Base-by-base conservation (phyloP, 495 filamentous ascomycete genomes). In the Penicillium malachiteum region DNA sequence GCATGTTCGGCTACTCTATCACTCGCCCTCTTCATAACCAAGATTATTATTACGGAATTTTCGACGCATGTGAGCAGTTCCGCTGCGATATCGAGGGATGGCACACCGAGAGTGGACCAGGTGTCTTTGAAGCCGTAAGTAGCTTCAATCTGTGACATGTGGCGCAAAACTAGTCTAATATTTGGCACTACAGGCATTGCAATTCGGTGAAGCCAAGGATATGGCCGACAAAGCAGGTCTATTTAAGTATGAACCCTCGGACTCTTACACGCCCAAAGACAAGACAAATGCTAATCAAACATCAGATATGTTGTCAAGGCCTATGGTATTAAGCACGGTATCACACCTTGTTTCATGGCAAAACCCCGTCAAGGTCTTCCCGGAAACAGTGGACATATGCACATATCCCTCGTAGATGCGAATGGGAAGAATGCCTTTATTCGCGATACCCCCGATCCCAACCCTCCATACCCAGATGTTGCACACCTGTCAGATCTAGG, bases 341-440 rank as follows among this genome's bases (percentile, higher is more conserved):
- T 97, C 63, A 96, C 90, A 0, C 94, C 94, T 1, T 93, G 90
- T 67, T 98, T 98, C 76, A 98, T 98, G 94, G 94, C 94, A n/a
- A 98, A 97, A 68, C 94, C 94, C 5, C 83, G 87, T 42, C 82
- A 94, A 62, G 91, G 91, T 0, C 73, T 97, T 0, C 94, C 94
- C 0, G 94, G 94, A 8, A 97, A 96, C 69, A 91, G 86, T 42
- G 94, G 94, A 1, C 94, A 98, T 70, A 94, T 96, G 82, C 94
- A 98, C 66, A 78, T 97, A 55, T 96, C 92, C 0, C 63, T 74
- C 66, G 84, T 90, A 11, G 86, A 89, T 17, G 76, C 80, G 38
- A 66, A 76, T 46, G 73, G 73, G 8, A 87, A 85, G 60, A 97
- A 97, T 60, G 81, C 96, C 30, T 88, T 98, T 60, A 81, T 81